These are phyloP conservation scores for Trifolium fragiferum DNA, from an alignment of 306 rosid species.

Conservation along the genomic window DNA sequence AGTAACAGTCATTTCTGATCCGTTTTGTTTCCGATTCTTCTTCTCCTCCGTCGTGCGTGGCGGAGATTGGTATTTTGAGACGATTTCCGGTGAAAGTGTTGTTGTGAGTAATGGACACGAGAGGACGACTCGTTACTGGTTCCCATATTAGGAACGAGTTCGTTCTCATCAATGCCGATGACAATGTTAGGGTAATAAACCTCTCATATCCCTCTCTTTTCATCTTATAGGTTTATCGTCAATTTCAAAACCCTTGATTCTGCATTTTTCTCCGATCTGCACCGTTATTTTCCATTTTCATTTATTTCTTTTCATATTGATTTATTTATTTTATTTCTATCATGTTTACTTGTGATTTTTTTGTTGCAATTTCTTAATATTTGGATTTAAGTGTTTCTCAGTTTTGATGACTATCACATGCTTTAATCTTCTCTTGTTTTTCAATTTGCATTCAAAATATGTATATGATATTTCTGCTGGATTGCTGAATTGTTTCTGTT, in stretches of 20 bases:
- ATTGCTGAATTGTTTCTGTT: not conserved
- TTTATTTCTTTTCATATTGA: not conserved
- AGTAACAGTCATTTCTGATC: constrained; percentile 31
- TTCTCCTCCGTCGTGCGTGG: constrained; percentile 2
- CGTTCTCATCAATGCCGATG: constrained; percentile 81
- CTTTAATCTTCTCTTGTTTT: not conserved
- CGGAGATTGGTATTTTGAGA: constrained; percentile 26
- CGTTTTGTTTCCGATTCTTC: constrained; percentile 11
- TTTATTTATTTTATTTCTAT: not conserved
- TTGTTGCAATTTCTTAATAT: too few species aligned
- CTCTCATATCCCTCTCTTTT: not conserved
- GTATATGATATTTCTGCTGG: not conserved
- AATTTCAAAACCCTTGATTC: constrained; percentile 1
- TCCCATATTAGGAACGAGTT: constrained; percentile 88
- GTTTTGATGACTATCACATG: not conserved
- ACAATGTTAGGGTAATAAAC: constrained; percentile 59
- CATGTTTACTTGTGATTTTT: too few species aligned
- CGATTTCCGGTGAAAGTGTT: not conserved
- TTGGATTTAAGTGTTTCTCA: constrained; percentile 16
- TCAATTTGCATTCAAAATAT: not conserved
- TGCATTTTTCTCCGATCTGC: constrained; percentile 28
- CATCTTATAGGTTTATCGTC: constrained; percentile 18
- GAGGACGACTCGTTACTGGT: constrained; percentile 84
- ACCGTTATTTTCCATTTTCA: not conserved
- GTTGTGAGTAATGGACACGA: constrained; percentile 58